Conservation (phyloP, 2,329 filamentous ascomycete genomes). For the Hypomyces rosellus region DNA sequence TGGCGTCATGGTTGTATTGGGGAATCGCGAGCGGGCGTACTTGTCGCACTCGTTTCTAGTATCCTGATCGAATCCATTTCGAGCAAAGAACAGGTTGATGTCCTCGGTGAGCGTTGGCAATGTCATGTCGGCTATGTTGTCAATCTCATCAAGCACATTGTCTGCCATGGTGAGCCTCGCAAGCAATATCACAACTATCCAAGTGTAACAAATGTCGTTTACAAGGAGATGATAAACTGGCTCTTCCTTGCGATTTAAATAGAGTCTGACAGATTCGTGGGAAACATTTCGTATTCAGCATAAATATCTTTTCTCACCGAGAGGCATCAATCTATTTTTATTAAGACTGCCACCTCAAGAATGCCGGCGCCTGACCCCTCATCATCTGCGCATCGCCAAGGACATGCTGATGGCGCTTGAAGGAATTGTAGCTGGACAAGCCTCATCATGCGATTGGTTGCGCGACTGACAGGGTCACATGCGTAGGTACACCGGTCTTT, state of each 20-base stretch:
- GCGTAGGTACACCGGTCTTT: neutral
- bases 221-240: no score
- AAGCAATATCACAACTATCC: neutral
- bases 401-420: no score
- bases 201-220: no score
- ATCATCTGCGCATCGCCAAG: neutral
- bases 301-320: neutral
- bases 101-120: neutral
- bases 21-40: slow-evolving; percentile 28
- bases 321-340: neutral
- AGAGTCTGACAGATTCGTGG: no score
- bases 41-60: slow-evolving; percentile 18
- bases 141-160: neutral
- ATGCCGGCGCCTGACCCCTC: slow-evolving; percentile 6
- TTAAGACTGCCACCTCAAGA: neutral
- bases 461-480: neutral
- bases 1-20: slow-evolving; percentile 23
- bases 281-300: no score
- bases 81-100: slow-evolving; percentile 14
- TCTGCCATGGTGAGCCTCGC: no score
- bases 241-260: no score
- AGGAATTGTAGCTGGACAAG: neutral
- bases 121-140: no score
- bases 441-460: neutral
- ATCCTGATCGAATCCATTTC: slow-evolving; percentile 16